Evolutionary conservation across 768 basidiomycete genomes (phyloP).

Genomic region (Boletus eberwhitei): DNA sequence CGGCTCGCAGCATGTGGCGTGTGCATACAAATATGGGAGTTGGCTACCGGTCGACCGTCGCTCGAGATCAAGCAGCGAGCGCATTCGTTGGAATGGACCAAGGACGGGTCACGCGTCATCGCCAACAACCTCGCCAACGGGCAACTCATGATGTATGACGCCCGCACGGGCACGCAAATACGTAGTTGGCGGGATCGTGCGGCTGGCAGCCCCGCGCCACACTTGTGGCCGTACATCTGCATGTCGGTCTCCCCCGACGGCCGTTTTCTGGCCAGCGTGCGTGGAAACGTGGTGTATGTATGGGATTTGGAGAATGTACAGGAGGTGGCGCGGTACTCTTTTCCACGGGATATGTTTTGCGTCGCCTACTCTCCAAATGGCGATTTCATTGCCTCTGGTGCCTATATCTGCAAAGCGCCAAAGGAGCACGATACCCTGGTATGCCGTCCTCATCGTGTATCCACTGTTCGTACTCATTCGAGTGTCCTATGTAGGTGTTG

Average conservation of each 20-base stretch:
- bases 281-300: conserved; percentile 14
- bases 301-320: conserved; percentile 15
- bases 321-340: conserved; percentile 19
- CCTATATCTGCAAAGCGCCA: conserved; percentile 17
- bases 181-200: conserved; percentile 20
- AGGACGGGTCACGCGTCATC: conserved; percentile 16
- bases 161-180: conserved; percentile 15
- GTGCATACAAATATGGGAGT: conserved; percentile 25
- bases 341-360: conserved; percentile 23
- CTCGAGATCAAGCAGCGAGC: conserved; percentile 27
- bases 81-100: conserved; percentile 25
- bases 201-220: not conserved
- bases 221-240: conserved; percentile 24
- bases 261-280: conserved; percentile 17
- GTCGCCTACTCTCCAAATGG: conserved; percentile 23
- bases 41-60: conserved; percentile 13
- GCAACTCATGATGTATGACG: conserved; percentile 24
- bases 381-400: conserved; percentile 15
- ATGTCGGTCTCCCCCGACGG: conserved; percentile 22
- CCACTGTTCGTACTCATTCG: not conserved
- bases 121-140: conserved; percentile 24
- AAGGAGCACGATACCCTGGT: conserved; percentile 6
- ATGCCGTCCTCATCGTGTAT: not conserved
- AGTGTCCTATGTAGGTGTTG: not conserved
- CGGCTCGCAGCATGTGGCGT: conserved; percentile 23